These are phyloP conservation scores for Vitis amurensis DNA, from an alignment of 164 flowering plant species.

Conservation along the genomic window DNA sequence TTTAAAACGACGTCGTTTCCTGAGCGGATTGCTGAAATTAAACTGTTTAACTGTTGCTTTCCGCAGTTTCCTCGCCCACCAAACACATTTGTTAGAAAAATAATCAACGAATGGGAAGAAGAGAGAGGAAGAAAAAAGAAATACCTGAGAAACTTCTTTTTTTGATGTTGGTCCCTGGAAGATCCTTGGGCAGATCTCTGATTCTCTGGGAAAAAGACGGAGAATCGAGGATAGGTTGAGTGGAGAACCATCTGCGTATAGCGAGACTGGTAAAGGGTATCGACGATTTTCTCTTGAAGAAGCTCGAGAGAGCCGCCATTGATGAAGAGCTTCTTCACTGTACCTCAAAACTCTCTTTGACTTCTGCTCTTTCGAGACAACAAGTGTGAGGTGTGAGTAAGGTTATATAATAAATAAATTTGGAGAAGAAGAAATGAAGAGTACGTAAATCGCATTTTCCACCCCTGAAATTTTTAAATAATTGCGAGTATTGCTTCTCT, in stretches of 20 bases:
- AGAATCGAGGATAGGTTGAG: constrained; percentile 29
- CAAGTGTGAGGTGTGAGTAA: too few species aligned
- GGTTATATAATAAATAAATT: too few species aligned
- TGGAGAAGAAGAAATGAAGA: too few species aligned
- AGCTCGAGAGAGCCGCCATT: constrained; percentile 29
- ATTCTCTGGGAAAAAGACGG: constrained; percentile 49
- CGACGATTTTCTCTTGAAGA: constrained; percentile 24
- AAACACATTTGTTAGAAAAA: not conserved
- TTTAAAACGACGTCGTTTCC: too few species aligned
- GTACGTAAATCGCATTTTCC: too few species aligned
- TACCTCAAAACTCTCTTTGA: too few species aligned
- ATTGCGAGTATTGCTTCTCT: too few species aligned
- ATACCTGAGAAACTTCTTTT: constrained; percentile 49
- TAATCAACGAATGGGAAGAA: not conserved
- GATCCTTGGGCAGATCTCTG: constrained; percentile 55
- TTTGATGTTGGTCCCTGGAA: constrained; percentile 55
- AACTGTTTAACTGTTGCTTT: too few species aligned
- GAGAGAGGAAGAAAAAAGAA: constrained; percentile 3
- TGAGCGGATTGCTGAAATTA: too few species aligned
- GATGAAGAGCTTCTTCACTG: not conserved
- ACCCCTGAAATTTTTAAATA: too few species aligned
- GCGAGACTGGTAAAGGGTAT: not conserved
- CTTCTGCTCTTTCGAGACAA: too few species aligned
- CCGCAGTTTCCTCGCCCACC: too few species aligned
- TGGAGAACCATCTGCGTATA: constrained; percentile 18